Evolutionary conservation across 2,329 filamentous ascomycete genomes (phyloP), one percentile per base, ranked within the genome.

Genomic region (Sclerotinia sclerotiorum): DNA sequence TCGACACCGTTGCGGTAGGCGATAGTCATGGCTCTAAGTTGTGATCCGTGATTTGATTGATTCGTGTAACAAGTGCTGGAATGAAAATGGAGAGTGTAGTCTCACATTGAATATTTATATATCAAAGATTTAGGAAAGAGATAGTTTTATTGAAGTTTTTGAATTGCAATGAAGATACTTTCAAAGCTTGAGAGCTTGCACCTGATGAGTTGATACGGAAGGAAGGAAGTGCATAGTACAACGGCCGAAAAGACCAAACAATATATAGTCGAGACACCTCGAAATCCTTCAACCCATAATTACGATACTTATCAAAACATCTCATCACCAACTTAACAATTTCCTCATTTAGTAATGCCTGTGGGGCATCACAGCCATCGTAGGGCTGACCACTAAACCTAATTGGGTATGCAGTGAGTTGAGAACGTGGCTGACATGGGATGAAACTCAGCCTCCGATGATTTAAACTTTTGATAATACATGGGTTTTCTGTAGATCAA

Each of bases 1-100:
- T 81, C 77, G 69, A 84, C 76, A 27, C 72, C 75, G 49, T 79
- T 73, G 51, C 77, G 75, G 64, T 80, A 80, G 35, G 69, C 71
- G 70, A 80, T 48, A 42, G 71, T 68, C 73, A 75, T 75, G 17
- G 51, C 65, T 49, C 19, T 35, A 46, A 19, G 27, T 46, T 44
- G 8, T n/a, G 39, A 19, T 60, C 3, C 46, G 15, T 49, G 7
- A 49, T n/a, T n/a, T n/a, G 21, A 10, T 11, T 21, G 10, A 6
- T 19, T 10, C 21, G 29, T 24, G 13, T 17, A 17, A 17, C 13
- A 51, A n/a, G 15, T 46, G 32, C 32, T 57, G 44, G 56, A 3
- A 32, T 46, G 44, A 63, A 1, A 11, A 1, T 21, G 35, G 17
- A 44, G 32, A n/a, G 56, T 27, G n/a, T 58, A 19, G 21, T 8